phyloP scores from a whole-genome alignment of 2,329 filamentous ascomycete genomes.

The Niveomyces coronatus region DNA sequence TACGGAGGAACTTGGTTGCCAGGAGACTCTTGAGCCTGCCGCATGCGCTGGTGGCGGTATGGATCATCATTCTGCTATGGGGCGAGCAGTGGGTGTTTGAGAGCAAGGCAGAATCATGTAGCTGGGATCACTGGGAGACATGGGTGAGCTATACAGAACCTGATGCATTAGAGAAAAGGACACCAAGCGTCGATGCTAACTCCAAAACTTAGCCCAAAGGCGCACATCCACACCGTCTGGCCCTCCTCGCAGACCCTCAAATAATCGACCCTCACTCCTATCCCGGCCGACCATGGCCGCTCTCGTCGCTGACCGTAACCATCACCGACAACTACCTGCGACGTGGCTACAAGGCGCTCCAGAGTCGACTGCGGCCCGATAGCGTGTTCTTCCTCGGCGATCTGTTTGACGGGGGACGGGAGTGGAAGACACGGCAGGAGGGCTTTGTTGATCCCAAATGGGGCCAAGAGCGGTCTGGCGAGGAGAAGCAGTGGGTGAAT shows the following conservation, averaged over 20 bases:
- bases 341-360: conserved; percentile 70
- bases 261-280: conserved; percentile 94
- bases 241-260: conserved; percentile 83
- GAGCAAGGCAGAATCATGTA: conserved; percentile 58
- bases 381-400: conserved; percentile 88
- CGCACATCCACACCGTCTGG: conserved; percentile 71
- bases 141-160: conserved; percentile 53
- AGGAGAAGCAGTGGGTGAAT: conserved; percentile 47
- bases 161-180: not conserved
- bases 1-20: conserved; percentile 34
- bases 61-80: conserved; percentile 71
- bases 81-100: conserved; percentile 74
- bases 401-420: conserved; percentile 87
- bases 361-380: conserved; percentile 68
- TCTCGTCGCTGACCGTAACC: conserved; percentile 41
- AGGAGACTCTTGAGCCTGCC: conserved; percentile 50
- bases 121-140: conserved; percentile 82
- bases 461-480: conserved; percentile 39
- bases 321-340: conserved; percentile 86
- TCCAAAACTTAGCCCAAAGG: conserved; percentile 52
- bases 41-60: conserved; percentile 59
- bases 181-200: conserved; percentile 8
- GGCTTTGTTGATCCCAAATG: conserved; percentile 49
- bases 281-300: conserved; percentile 59
- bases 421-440: conserved; percentile 71